Percentiles rank a stretch among this genome's conserved stretches.
Conservation (phyloP, 805 yeast species). For the Candida peoriensis region DNA sequence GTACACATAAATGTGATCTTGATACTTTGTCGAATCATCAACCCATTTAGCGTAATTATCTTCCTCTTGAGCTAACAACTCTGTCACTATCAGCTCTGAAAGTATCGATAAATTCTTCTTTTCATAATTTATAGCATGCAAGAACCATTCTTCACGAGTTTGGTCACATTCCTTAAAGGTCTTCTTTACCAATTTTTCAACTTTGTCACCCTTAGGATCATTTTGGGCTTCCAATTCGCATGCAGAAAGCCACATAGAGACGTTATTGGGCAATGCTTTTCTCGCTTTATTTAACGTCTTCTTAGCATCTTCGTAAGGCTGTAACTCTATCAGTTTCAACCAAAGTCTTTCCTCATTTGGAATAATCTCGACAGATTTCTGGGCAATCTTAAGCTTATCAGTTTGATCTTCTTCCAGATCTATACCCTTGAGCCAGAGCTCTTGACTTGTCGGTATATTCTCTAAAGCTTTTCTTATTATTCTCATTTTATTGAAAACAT, state of each 20-base stretch:
- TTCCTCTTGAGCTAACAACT: slow-evolving; percentile 31
- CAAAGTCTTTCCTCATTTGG: slow-evolving; percentile 65
- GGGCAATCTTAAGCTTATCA: slow-evolving; percentile 48
- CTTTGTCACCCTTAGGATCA: slow-evolving; percentile 36
- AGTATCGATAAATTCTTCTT: slow-evolving; percentile 39
- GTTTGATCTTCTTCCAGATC: slow-evolving; percentile 49
- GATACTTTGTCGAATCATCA: slow-evolving; percentile 19
- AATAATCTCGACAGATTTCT: slow-evolving; percentile 63
- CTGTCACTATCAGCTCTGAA: slow-evolving; percentile 47
- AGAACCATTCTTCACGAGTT: slow-evolving; percentile 46
- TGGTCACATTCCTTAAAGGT: slow-evolving; percentile 40
- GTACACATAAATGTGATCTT: slow-evolving; percentile 14
- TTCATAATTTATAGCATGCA: slow-evolving; percentile 51
- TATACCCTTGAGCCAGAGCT: slow-evolving; percentile 67
- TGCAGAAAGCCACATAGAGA: slow-evolving; percentile 65
- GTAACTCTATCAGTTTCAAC: slow-evolving; percentile 48
- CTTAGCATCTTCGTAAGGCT: slow-evolving; percentile 43
- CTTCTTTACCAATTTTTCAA: slow-evolving; percentile 43
- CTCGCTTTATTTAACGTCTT: slow-evolving; percentile 56
- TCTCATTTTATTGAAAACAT: slow-evolving; percentile 43
- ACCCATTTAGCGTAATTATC: slow-evolving; percentile 22
- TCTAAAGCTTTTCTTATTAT: slow-evolving; percentile 71
- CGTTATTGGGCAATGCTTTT: slow-evolving; percentile 41
- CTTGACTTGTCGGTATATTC: slow-evolving; percentile 47
- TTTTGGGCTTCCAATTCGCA: slow-evolving; percentile 59